phyloP scores from a whole-genome alignment of 2,329 filamentous ascomycete genomes.

The Samsoniella hepiali region DNA sequence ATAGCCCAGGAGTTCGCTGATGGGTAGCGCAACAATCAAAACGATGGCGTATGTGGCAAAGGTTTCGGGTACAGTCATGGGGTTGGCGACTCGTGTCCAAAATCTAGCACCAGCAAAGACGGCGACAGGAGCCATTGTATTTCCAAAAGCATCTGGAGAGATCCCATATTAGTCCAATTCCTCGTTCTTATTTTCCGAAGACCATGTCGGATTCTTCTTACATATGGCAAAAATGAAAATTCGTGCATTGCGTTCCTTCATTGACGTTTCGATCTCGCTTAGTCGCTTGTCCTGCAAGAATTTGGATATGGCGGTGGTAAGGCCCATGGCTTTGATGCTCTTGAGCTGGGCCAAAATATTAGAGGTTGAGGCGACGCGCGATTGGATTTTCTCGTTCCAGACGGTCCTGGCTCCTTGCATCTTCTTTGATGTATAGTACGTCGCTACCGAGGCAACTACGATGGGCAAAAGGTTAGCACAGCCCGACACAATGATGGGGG shows the following conservation, averaged over 20 bases:
- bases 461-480: not conserved
- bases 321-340: conserved; percentile 12
- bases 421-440: not conserved
- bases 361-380: conserved; percentile 2
- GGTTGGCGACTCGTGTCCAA: conserved; percentile 6
- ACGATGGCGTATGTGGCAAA: conserved; percentile 8
- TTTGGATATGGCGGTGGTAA: not conserved
- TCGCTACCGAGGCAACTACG: conserved; percentile 6
- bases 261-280: conserved; percentile 6
- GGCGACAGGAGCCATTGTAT: conserved; percentile 4
- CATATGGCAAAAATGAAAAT: conserved; percentile 2
- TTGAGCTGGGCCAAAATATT: conserved; percentile 8
- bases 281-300: not conserved
- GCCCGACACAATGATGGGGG: not conserved
- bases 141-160: conserved; percentile 4
- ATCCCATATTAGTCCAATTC: not conserved
- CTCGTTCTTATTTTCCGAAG: not conserved
- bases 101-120: conserved; percentile 12
- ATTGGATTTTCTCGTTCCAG: conserved; percentile 11
- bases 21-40: not conserved
- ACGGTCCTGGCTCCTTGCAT: conserved; percentile 8
- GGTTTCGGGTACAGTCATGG: conserved; percentile 3
- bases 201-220: not conserved
- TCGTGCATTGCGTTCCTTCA: conserved; percentile 10
- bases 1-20: not conserved